Base-by-base conservation (phyloP, 2,329 filamentous ascomycete species). In the Neonectria punicea region DNA sequence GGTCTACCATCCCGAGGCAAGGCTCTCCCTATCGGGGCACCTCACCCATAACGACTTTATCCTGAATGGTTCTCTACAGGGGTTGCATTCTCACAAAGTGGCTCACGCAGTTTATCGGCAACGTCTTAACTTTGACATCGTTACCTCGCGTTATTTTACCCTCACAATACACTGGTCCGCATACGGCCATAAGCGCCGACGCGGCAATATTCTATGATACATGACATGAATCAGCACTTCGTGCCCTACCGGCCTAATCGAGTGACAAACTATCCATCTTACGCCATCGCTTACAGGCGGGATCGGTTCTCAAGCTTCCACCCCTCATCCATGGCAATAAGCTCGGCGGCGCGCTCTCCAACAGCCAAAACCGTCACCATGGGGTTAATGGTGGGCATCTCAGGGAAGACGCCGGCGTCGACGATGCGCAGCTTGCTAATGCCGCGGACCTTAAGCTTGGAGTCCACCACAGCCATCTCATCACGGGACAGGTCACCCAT, bases 301-400 rank as follows among this genome's bases (percentile, higher is more conserved):
- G 78, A 71, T 57, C 70, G 70, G 66, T 71, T 70, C 36, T 70
- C 71, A 22, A 74, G 73, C 73, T 79, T 80, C 78, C 79, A 81
- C 50, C 79, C 92, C 70, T 93, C 89, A 76, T 90, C 85, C 32
- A 91, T 91, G 76, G 80, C 80, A 67, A 97, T 91, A 78, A 97
- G 80, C 85, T 97, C 94, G 0, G 94, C 94, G 6, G 89, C 91
- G 62, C 92, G 86, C 87, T 97, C 94, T 8, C 92, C 94, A 73
- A 97, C 88, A 58, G 89, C 91, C 76, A 97, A 80, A 5, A 97
- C 93, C 1, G 93, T 97, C 76, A 97, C 83, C 94, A 97, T 96
- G 64, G 93, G 93, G 83, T 97, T 97, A 78, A 96, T 91, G 58
- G 87, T 92, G 50, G 92, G 86, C 89, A 97, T 97, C 66, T 92